A percentile compares a stretch with the other conserved stretches of the same genome.
Conservation (phyloP, 371 early-diverging fungal genomes). For the Mucor racemosus region DNA sequence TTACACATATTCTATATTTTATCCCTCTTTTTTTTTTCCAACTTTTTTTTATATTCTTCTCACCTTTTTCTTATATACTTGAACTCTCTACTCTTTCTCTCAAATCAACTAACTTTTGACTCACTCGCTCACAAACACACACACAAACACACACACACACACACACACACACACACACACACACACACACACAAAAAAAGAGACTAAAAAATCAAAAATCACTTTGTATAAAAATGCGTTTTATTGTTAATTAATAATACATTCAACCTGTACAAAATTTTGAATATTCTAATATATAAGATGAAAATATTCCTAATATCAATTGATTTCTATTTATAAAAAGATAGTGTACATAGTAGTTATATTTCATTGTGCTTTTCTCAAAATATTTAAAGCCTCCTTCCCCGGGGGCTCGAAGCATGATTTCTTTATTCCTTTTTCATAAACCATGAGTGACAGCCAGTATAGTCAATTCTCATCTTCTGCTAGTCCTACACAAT, state of each 20-base stretch:
- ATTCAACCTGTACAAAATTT: background rate
- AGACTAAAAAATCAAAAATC: slow-evolving; percentile 6
- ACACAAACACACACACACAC: background rate
- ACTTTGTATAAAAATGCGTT: slow-evolving; percentile 8
- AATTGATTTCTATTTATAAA: no score
- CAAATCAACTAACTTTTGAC: background rate
- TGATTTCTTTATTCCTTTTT: background rate
- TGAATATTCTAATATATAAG: background rate
- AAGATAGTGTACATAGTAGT: background rate
- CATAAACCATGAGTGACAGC: background rate
- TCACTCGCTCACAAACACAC: background rate
- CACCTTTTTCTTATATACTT: slow-evolving; percentile 10
- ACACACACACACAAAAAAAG: background rate
- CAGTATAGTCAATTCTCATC: background rate
- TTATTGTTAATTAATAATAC: background rate
- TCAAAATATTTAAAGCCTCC: background rate
- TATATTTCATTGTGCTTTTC: no score
- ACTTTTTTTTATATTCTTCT: background rate
- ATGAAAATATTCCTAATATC: no score
- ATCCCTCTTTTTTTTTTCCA: background rate
- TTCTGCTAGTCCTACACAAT: background rate
- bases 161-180: no score
- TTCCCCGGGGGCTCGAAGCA: background rate
- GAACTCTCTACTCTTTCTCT: slow-evolving; percentile 1
- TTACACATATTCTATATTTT: background rate